Conservation (phyloP, 225 moss, liverwort and hornwort species). For the Physcomitrellopsis africana region DNA sequence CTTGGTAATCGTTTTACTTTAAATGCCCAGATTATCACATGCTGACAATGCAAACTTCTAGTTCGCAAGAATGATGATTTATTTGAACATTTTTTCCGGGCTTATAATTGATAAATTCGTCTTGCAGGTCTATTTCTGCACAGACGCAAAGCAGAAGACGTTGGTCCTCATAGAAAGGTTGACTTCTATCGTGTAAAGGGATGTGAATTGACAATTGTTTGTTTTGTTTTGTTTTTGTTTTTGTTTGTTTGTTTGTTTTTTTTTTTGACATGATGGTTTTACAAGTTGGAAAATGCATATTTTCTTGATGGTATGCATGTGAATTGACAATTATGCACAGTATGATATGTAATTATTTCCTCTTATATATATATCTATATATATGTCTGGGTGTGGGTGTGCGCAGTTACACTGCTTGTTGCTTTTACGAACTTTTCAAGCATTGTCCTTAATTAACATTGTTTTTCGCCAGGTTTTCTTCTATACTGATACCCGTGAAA, state of each 20-base stretch:
- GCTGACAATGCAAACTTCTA: neutral
- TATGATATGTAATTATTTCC: no score
- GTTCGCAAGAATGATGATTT: neutral
- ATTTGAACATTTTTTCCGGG: neutral
- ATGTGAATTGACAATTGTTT: neutral
- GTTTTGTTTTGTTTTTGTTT: no score
- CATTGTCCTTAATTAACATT: constrained; percentile 10
- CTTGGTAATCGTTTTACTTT: constrained; percentile 34
- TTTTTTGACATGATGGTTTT: no score
- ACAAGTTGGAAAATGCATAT: no score
- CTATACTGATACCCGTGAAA: constrained; percentile 49
- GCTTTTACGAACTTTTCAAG: constrained; percentile 8
- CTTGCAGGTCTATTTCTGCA: constrained; percentile 47
- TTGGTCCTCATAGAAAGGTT: constrained; percentile 49
- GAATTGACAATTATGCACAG: no score
- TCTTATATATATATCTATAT: no score
- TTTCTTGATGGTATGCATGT: no score
- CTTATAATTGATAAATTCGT: neutral
- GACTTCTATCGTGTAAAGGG: neutral
- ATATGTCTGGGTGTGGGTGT: no score
- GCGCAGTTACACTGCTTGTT: neutral
- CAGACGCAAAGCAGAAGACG: constrained; percentile 50
- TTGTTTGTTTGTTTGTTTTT: no score
- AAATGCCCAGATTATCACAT: constrained; percentile 20
- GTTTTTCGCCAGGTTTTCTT: constrained; percentile 40